Conservation (phyloP, 2,329 filamentous ascomycete genomes). For the Neonectria hederae region DNA sequence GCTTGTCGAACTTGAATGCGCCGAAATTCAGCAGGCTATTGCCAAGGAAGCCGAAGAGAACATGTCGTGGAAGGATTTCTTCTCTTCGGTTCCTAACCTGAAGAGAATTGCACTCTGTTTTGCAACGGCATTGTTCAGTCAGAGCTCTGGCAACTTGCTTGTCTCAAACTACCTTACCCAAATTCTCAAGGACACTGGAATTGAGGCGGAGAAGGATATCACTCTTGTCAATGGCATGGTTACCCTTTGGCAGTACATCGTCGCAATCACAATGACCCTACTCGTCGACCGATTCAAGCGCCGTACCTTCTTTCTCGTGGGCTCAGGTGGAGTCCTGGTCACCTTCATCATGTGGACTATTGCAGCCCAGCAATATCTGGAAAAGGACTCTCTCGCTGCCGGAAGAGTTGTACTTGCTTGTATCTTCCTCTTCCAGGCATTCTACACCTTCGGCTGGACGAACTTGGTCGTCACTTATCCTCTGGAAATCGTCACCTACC, state of each 20-base stretch:
- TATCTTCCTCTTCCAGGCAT: constrained; percentile 54
- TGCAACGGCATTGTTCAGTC: constrained; percentile 51
- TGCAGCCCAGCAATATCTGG: constrained; percentile 50
- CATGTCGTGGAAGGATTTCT: constrained; percentile 54
- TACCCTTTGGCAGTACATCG: constrained; percentile 55
- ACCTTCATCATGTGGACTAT: constrained; percentile 54
- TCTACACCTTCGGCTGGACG: constrained; percentile 56
- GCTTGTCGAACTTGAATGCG: constrained; percentile 57
- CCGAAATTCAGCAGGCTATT: constrained; percentile 61
- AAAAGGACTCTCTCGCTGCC: constrained; percentile 42
- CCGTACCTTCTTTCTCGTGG: constrained; percentile 51
- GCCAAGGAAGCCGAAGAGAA: constrained; percentile 54
- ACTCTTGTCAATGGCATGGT: constrained; percentile 55
- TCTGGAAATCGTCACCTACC: constrained; percentile 53
- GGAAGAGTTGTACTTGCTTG: constrained; percentile 52
- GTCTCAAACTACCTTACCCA: constrained; percentile 55
- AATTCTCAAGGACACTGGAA: constrained; percentile 51
- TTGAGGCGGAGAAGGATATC: constrained; percentile 50
- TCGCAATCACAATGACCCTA: constrained; percentile 49
- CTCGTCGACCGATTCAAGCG: constrained; percentile 50
- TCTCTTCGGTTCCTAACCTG: constrained; percentile 50
- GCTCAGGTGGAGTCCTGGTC: constrained; percentile 50
- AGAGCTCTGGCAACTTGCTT: constrained; percentile 53
- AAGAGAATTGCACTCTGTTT: constrained; percentile 54
- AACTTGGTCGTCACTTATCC: constrained; percentile 55